These are phyloP conservation scores for Myxozyma vanderwaltii DNA, from an alignment of 805 yeast species.

Conservation along the genomic window DNA sequence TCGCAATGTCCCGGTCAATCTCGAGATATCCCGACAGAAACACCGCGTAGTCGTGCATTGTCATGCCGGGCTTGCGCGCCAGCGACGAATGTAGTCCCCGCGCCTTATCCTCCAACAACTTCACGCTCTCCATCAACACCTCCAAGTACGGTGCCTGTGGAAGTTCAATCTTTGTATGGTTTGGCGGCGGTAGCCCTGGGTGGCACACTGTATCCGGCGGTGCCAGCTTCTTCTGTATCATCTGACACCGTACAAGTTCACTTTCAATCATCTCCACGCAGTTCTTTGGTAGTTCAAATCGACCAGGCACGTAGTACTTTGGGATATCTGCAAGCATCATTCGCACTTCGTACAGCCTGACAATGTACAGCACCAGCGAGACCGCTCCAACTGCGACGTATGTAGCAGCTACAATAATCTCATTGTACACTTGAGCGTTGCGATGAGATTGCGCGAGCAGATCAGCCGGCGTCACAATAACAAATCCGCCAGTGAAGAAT, in stretches of 20 bases:
- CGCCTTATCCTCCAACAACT: slow-evolving; percentile 35
- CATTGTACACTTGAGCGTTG: slow-evolving; percentile 69
- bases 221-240: slow-evolving; percentile 46
- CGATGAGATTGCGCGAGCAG: slow-evolving; percentile 65
- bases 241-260: slow-evolving; percentile 50
- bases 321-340: slow-evolving; percentile 76
- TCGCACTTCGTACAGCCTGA: slow-evolving; percentile 61
- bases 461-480: slow-evolving; percentile 77
- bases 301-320: slow-evolving; percentile 67
- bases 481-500: slow-evolving; percentile 52
- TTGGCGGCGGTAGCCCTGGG: slow-evolving; percentile 56
- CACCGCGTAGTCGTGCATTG: slow-evolving; percentile 56
- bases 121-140: slow-evolving; percentile 37
- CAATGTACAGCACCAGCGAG: slow-evolving; percentile 54
- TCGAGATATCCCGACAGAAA: slow-evolving; percentile 40
- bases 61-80: slow-evolving; percentile 50
- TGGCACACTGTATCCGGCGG: slow-evolving; percentile 52
- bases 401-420: slow-evolving; percentile 76
- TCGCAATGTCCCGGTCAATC: slow-evolving; percentile 34
- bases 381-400: slow-evolving; percentile 61
- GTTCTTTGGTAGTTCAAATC: slow-evolving; percentile 58
- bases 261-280: slow-evolving; percentile 47
- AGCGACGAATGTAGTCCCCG: slow-evolving; percentile 40
- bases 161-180: slow-evolving; percentile 36
- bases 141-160: slow-evolving; percentile 40